Evolutionary conservation across 1,284 basidiomycete species (phyloP).

Genomic region (Tilletia caries): DNA sequence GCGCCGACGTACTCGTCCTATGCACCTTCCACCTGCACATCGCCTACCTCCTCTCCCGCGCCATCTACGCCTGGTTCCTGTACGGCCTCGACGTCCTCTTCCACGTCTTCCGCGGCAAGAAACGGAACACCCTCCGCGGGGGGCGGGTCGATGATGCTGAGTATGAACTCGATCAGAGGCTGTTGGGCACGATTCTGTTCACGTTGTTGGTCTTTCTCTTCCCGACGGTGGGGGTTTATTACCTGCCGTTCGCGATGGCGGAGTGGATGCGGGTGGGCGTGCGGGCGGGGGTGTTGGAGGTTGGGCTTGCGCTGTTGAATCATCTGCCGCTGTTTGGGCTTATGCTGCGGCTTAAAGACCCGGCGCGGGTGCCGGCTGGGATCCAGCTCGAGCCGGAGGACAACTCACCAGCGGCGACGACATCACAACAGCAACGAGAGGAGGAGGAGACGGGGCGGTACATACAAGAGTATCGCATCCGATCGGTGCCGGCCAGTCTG

Average conservation of each 20-base stretch:
- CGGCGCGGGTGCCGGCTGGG: slow-evolving; percentile 72
- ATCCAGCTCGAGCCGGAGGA: slow-evolving; percentile 9
- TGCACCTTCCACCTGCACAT: slow-evolving; percentile 72
- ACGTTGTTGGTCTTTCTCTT: slow-evolving; percentile 84
- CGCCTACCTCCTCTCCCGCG: slow-evolving; percentile 67
- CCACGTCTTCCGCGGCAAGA: slow-evolving; percentile 85
- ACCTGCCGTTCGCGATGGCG: slow-evolving; percentile 73
- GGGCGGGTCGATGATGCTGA: slow-evolving; percentile 78
- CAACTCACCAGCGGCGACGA: neutral
- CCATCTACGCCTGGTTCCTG: slow-evolving; percentile 67
- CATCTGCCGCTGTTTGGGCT: slow-evolving; percentile 86
- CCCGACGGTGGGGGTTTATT: slow-evolving; percentile 84
- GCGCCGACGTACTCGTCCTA: slow-evolving; percentile 66
- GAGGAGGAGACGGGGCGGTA: too few species aligned
- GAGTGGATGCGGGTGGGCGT: slow-evolving; percentile 43
- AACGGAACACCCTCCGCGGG: slow-evolving; percentile 62
- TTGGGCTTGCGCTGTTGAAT: slow-evolving; percentile 73
- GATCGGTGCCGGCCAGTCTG: neutral
- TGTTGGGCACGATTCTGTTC: slow-evolving; percentile 91
- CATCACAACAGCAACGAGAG: neutral
- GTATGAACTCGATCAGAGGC: slow-evolving; percentile 87
- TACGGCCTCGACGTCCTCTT: slow-evolving; percentile 69
- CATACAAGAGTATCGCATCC: neutral
- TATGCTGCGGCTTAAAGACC: slow-evolving; percentile 80
- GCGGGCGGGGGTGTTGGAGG: slow-evolving; percentile 24